phyloP scores from a whole-genome alignment of 2,329 filamentous ascomycete species.

The Endothia cerciana region DNA sequence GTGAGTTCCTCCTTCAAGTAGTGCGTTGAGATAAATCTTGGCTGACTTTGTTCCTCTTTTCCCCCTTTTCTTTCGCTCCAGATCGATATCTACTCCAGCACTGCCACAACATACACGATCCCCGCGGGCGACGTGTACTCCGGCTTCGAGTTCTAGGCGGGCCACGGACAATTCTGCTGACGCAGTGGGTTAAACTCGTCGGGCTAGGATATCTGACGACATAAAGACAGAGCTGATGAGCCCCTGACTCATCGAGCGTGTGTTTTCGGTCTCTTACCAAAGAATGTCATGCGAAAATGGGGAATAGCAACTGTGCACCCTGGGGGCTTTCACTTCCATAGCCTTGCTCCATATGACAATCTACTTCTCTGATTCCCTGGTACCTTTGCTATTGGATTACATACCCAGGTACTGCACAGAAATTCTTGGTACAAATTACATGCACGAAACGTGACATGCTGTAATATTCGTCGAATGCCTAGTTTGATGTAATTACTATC shows the following conservation, averaged over 20 bases:
- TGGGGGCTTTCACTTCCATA: background rate
- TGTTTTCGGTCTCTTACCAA: background rate
- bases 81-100: slow-evolving; percentile 52
- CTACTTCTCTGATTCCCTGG: background rate
- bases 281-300: background rate
- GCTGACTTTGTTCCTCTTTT: background rate
- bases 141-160: slow-evolving; percentile 38
- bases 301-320: background rate
- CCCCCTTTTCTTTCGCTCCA: slow-evolving; percentile 25
- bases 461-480: background rate
- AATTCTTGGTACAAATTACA: background rate
- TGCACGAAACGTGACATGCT: background rate
- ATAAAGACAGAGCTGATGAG: background rate
- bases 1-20: slow-evolving; percentile 37
- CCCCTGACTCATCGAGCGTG: background rate
- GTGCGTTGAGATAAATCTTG: background rate
- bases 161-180: too few relatives aligned
- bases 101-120: slow-evolving; percentile 49
- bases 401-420: background rate
- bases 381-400: background rate
- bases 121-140: slow-evolving; percentile 55
- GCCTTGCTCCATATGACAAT: background rate
- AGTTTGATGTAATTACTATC: background rate
- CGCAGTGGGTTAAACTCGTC: background rate
- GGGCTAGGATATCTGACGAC: background rate